Evolutionary conservation across 768 basidiomycete genomes (phyloP), one percentile per base, ranked within the genome.

Genomic region (Infundibulicybe gibba): DNA sequence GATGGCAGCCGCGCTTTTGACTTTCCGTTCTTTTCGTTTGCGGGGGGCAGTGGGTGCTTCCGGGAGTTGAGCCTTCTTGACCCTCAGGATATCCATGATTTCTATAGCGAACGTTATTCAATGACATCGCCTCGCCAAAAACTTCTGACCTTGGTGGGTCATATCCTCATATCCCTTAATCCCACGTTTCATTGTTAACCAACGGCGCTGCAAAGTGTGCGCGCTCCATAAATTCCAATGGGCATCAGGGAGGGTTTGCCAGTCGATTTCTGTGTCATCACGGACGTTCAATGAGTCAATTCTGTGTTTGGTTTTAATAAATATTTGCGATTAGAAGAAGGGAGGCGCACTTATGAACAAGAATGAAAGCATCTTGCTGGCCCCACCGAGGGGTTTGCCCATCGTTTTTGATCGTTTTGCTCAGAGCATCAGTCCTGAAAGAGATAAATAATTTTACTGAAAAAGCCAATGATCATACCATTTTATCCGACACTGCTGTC

Each of bases 401-500:
- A 39, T 83, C 76, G 41, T 81, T 85, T 61, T 90, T 91, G 38
- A 86, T 68, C 16, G 75, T 80, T 57, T 85, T 82, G 50, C 79
- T 84, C 37, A 92, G 64, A 0, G 81, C 76, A 66, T 91, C 89
- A 25, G 85, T 87, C 90, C 87, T 90, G 49, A 1, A 37, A 25
- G 16, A 16, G 35, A 41, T 32, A 49, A 9, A 42, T 16, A 34
- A 49, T n/a, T 13, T 40, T 12, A 33, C 21, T 14, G 20, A 43
- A 11, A 46, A 3, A 3, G 20, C 31, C 34, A 13, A 43, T 34
- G 21, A 9, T 35, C 64, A 45, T 49, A 88, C 89, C 90, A 93
- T 77, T 93, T 93, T 38, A 87, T 87, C 41, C 90, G 76, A 68
- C 90, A 92, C 61, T 93, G 90, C 56, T 90, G 87, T 52, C 90